These are phyloP conservation scores for Fusarium subtropicale DNA, from an alignment of 2,329 filamentous ascomycete genomes.

Conservation along the genomic window DNA sequence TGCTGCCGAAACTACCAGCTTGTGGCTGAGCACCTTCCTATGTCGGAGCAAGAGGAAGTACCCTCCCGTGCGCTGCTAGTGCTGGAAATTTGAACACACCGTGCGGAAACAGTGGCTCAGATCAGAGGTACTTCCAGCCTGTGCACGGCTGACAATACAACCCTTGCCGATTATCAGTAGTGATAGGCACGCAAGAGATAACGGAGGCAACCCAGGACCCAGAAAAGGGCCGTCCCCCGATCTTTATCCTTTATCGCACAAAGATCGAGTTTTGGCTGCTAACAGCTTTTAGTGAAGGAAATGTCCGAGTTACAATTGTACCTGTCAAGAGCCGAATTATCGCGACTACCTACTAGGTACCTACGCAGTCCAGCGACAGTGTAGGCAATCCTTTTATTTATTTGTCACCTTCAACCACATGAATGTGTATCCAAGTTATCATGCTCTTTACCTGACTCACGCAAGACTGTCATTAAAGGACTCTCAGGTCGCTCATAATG, in stretches of 20 bases:
- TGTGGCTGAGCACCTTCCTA: conserved; percentile 17
- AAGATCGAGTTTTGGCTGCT: conserved; percentile 39
- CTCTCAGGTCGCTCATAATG: neutral
- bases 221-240: conserved; percentile 22
- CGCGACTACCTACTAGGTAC: neutral
- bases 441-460: no score
- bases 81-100: conserved; percentile 12
- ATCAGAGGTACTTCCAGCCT: conserved; percentile 5
- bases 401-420: no score
- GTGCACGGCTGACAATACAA: conserved; percentile 25
- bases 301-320: neutral
- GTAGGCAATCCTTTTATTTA: no score
- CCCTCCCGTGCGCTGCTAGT: conserved; percentile 13
- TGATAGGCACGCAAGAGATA: conserved; percentile 26
- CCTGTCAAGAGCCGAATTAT: conserved; percentile 2
- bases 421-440: no score
- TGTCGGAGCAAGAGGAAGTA: neutral
- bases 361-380: no score
- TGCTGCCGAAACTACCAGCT: neutral
- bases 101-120: conserved; percentile 8
- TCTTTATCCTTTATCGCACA: conserved; percentile 18
- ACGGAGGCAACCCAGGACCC: conserved; percentile 17
- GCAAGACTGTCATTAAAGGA: neutral
- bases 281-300: conserved; percentile 49
- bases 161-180: conserved; percentile 8